These are phyloP conservation scores for Bacidia gigantensis DNA, from an alignment of 495 filamentous ascomycete species.

Conservation along the genomic window DNA sequence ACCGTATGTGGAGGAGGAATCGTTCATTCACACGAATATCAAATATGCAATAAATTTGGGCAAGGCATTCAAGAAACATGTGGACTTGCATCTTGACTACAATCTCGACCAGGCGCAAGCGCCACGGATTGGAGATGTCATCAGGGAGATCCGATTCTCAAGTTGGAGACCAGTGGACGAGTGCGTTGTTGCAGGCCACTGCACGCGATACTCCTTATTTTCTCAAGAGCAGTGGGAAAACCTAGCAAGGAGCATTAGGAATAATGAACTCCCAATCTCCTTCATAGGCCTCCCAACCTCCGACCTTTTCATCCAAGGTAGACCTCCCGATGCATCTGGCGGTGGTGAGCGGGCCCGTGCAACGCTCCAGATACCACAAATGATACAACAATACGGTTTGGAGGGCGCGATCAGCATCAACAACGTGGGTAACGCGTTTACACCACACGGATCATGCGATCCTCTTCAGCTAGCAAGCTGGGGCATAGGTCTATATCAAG, in stretches of 20 bases:
- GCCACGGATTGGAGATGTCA: background rate
- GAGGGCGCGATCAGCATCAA: slow-evolving; percentile 55
- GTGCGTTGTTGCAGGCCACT: slow-evolving; percentile 54
- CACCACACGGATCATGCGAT: slow-evolving; percentile 60
- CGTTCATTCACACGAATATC: slow-evolving; percentile 42
- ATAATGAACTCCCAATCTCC: slow-evolving; percentile 40
- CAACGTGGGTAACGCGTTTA: slow-evolving; percentile 68
- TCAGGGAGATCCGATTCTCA: slow-evolving; percentile 30
- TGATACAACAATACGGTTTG: slow-evolving; percentile 47
- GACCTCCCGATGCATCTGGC: slow-evolving; percentile 19
- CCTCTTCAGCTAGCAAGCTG: slow-evolving; percentile 49
- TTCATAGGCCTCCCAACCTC: slow-evolving; percentile 62
- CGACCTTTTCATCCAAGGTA: slow-evolving; percentile 61
- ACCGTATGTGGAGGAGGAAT: slow-evolving; percentile 52
- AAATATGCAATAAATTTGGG: slow-evolving; percentile 45
- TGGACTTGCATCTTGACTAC: slow-evolving; percentile 69
- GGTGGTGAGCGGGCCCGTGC: slow-evolving; percentile 33
- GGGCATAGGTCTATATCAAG: slow-evolving; percentile 55
- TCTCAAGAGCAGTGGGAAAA: slow-evolving; percentile 33
- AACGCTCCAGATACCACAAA: slow-evolving; percentile 46
- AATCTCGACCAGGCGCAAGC: slow-evolving; percentile 37
- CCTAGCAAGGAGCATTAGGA: slow-evolving; percentile 31
- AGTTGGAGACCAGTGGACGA: slow-evolving; percentile 31
- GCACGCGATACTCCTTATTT: slow-evolving; percentile 52
- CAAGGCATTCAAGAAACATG: slow-evolving; percentile 34